Evolutionary conservation across 768 basidiomycete genomes (phyloP).

Genomic region (Cystoderma amianthinum): DNA sequence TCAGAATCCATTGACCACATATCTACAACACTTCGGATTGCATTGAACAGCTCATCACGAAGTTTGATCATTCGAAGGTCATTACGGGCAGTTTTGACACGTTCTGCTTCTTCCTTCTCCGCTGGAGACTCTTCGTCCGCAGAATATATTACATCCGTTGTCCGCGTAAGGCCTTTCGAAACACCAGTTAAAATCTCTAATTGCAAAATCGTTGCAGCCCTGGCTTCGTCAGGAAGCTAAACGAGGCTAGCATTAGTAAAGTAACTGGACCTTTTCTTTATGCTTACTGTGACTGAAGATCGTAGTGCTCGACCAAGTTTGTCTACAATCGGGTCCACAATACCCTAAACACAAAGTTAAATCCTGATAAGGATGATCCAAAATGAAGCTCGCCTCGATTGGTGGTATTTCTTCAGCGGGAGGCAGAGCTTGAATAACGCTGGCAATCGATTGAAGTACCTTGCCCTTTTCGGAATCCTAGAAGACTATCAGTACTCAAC

Average conservation of each 20-base stretch:
- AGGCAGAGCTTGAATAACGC: constrained; percentile 87
- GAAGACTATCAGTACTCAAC: not conserved
- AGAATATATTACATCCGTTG: constrained; percentile 58
- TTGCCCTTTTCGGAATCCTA: constrained; percentile 86
- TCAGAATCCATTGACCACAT: constrained; percentile 78
- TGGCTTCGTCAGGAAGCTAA: constrained; percentile 72
- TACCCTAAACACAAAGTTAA: constrained; percentile 36
- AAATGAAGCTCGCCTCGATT: constrained; percentile 44
- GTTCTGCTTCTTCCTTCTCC: constrained; percentile 41
- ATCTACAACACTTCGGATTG: constrained; percentile 54
- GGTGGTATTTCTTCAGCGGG: constrained; percentile 73
- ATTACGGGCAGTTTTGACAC: constrained; percentile 52
- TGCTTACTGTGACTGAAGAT: constrained; percentile 43
- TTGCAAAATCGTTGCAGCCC: constrained; percentile 56
- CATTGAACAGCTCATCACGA: constrained; percentile 58
- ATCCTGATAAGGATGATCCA: not conserved
- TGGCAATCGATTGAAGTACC: constrained; percentile 87
- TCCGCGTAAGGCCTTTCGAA: constrained; percentile 80
- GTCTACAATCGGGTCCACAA: constrained; percentile 68
- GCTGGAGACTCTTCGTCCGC: constrained; percentile 52
- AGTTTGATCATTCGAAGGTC: constrained; percentile 59
- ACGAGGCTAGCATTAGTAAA: no score
- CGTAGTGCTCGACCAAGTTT: constrained; percentile 60
- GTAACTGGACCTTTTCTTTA: not conserved
- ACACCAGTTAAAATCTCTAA: constrained; percentile 80